Percentiles rank a stretch among this genome's conserved stretches.
phyloP scores from a whole-genome alignment of 768 basidiomycete species.

The Mycena filopes region DNA sequence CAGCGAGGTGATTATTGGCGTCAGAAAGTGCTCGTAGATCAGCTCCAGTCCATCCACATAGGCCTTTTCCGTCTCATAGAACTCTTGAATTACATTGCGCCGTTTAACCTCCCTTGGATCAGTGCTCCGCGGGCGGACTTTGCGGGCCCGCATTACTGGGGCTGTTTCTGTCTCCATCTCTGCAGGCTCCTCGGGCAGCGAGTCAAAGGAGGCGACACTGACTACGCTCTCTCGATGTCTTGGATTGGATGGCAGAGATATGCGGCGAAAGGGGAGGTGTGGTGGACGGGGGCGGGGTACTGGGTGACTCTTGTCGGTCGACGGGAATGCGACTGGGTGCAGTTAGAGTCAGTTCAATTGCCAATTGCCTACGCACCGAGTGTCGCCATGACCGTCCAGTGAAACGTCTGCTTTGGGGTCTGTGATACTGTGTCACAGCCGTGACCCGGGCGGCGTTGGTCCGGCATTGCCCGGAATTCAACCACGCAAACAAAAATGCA shows the following conservation, averaged over 20 bases:
- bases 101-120: constrained; percentile 66
- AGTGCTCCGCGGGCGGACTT: constrained; percentile 51
- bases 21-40: constrained; percentile 88
- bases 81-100: constrained; percentile 79
- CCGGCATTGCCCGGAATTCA: too few relatives aligned
- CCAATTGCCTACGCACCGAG: too few relatives aligned
- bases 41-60: constrained; percentile 87
- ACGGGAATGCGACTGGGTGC: constrained; percentile 34
- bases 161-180: constrained; percentile 46
- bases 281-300: constrained; percentile 52
- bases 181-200: constrained; percentile 63
- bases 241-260: constrained; percentile 58
- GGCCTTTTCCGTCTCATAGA: constrained; percentile 82
- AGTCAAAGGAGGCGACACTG: constrained; percentile 81
- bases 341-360: too few relatives aligned
- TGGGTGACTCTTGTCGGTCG: constrained; percentile 37
- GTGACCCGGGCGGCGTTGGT: too few relatives aligned
- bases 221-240: constrained; percentile 72
- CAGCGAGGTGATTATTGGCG: constrained; percentile 80
- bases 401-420: too few relatives aligned
- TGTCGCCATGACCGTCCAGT: too few relatives aligned
- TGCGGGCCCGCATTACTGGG: constrained; percentile 52
- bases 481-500: too few relatives aligned
- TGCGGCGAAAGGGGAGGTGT: constrained; percentile 71
- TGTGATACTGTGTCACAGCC: too few relatives aligned